Percentiles rank a stretch among this genome's conserved stretches.
Conservation (phyloP, 2,329 filamentous ascomycete species). For the Aspergillus spinulosporus region DNA sequence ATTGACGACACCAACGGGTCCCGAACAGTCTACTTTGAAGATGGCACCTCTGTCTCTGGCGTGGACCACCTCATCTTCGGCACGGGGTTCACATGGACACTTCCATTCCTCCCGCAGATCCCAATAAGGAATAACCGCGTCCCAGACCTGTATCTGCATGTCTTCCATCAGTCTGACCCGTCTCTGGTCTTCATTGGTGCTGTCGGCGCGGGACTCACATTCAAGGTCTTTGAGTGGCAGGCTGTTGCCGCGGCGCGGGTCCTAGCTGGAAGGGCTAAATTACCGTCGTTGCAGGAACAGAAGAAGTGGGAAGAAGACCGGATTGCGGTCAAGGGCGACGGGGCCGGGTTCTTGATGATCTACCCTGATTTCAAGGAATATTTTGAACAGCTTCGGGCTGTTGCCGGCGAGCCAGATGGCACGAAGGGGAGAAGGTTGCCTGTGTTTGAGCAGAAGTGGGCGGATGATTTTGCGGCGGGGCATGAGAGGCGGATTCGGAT, state of each 20-base stretch:
- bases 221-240: slow-evolving; percentile 70
- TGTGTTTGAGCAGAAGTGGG: slow-evolving; percentile 45
- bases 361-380: slow-evolving; percentile 66
- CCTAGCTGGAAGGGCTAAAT: slow-evolving; percentile 54
- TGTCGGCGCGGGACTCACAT: slow-evolving; percentile 55
- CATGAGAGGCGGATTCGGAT: slow-evolving; percentile 59
- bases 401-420: slow-evolving; percentile 46
- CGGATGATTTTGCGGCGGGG: slow-evolving; percentile 52
- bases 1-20: slow-evolving; percentile 45
- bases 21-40: slow-evolving; percentile 55
- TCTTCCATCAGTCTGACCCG: slow-evolving; percentile 39
- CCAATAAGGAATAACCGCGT: slow-evolving; percentile 35
- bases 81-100: slow-evolving; percentile 65
- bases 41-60: slow-evolving; percentile 53
- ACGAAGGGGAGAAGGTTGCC: slow-evolving; percentile 45
- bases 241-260: slow-evolving; percentile 62
- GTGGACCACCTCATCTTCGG: slow-evolving; percentile 67
- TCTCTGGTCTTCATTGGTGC: slow-evolving; percentile 45
- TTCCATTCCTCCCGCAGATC: slow-evolving; percentile 60
- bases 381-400: slow-evolving; percentile 54
- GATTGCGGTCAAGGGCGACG: slow-evolving; percentile 57
- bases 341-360: slow-evolving; percentile 57
- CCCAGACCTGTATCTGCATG: slow-evolving; percentile 38
- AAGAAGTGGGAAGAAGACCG: slow-evolving; percentile 59
- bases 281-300: slow-evolving; percentile 55